Evolutionary conservation across 441 rosid genomes (phyloP).

Genomic region (Cnidoscolus chayamansa): DNA sequence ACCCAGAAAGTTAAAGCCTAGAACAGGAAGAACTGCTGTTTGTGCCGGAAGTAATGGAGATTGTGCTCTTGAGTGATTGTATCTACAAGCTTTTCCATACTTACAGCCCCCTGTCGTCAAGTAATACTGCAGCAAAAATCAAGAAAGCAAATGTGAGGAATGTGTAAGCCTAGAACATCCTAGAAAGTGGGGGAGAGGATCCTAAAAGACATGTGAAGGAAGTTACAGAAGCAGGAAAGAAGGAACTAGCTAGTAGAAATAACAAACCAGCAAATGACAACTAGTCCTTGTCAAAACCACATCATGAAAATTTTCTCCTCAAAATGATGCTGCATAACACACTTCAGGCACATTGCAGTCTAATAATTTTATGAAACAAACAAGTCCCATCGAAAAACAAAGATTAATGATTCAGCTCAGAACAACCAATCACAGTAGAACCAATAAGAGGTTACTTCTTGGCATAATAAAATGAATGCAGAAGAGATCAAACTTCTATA

Average conservation of each 20-base stretch:
- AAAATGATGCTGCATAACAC: not conserved
- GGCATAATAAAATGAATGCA: not conserved
- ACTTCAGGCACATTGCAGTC: not conserved
- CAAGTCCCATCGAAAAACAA: not conserved
- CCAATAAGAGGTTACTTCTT: not conserved
- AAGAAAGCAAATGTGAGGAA: conserved; percentile 6
- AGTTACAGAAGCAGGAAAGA: too few species aligned
- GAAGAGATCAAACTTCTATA: not conserved
- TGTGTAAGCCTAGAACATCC: too few species aligned
- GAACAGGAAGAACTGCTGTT: conserved; percentile 28
- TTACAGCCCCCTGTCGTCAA: conserved; percentile 90
- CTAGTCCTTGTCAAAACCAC: conserved; percentile 8
- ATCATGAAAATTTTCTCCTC: not conserved
- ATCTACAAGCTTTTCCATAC: conserved; percentile 85
- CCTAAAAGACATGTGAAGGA: too few species aligned
- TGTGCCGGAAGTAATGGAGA: conserved; percentile 34
- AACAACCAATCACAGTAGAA: not conserved
- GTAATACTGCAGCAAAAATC: conserved; percentile 68
- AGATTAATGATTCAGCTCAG: not conserved
- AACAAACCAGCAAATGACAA: not conserved
- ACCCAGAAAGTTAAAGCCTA: conserved; percentile 82
- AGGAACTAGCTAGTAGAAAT: too few species aligned
- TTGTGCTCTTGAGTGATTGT: conserved; percentile 58
- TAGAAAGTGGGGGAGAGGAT: too few species aligned
- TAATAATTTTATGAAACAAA: not conserved